A percentile compares a stretch with the other conserved stretches of the same genome.
Conservation (phyloP, 257 asterid species). For the Plantago elongata region DNA sequence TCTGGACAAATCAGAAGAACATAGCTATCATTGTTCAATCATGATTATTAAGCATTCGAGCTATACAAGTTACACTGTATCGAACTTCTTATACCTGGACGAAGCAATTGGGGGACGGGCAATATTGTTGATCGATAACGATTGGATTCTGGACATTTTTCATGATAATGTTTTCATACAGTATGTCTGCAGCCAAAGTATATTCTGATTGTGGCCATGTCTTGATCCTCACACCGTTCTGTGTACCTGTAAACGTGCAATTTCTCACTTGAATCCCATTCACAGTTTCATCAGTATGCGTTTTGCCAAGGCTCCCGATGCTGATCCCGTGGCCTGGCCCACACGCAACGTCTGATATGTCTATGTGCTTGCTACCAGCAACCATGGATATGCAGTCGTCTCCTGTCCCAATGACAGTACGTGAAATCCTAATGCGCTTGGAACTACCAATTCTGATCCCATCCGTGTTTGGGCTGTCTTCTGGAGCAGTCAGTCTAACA, state of each 20-base stretch:
- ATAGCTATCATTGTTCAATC: neutral
- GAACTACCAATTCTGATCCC: constrained; percentile 65
- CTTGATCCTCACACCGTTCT: constrained; percentile 70
- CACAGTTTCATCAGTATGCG: constrained; percentile 31
- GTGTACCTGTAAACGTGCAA: constrained; percentile 39
- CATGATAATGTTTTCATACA: constrained; percentile 46
- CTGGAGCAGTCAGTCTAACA: constrained; percentile 46
- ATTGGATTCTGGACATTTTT: constrained; percentile 46
- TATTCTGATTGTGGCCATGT: constrained; percentile 49
- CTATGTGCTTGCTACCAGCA: constrained; percentile 43
- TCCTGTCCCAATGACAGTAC: constrained; percentile 44
- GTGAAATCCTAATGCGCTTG: constrained; percentile 26
- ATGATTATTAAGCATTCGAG: neutral
- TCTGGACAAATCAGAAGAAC: neutral
- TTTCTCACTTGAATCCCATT: constrained; percentile 30
- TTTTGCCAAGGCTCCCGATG: constrained; percentile 56
- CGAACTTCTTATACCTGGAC: constrained; percentile 15
- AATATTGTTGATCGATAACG: constrained; percentile 60
- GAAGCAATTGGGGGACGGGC: constrained; percentile 37
- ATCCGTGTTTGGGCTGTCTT: constrained; percentile 64
- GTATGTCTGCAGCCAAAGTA: constrained; percentile 35
- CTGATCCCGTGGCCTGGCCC: constrained; percentile 88
- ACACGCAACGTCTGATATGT: constrained; percentile 35
- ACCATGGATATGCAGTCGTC: constrained; percentile 73
- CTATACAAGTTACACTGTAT: too few relatives aligned